Percentiles rank a stretch among this genome's conserved stretches.
These are phyloP conservation scores for Fusarium pininemorale DNA, from an alignment of 2,329 filamentous ascomycete genomes.

Conservation along the genomic window DNA sequence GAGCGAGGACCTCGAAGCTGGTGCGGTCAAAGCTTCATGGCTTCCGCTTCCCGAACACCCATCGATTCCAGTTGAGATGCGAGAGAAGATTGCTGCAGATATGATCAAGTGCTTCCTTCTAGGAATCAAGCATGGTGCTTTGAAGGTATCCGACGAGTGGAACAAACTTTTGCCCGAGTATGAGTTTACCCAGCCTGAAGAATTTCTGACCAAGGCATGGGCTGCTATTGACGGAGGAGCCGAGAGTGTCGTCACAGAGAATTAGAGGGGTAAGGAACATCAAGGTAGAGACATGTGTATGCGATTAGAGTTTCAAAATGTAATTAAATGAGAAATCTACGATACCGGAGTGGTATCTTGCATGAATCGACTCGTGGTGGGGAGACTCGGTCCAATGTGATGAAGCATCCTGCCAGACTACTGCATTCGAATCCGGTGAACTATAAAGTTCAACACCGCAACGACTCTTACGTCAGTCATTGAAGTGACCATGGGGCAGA, in stretches of 20 bases:
- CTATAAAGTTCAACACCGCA: background rate
- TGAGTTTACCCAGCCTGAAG: constrained; percentile 52
- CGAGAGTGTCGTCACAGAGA: background rate
- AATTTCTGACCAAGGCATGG: constrained; percentile 51
- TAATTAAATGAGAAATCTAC: background rate
- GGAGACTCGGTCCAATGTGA: no score
- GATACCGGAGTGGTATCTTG: background rate
- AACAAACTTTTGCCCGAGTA: constrained; percentile 56
- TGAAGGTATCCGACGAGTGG: constrained; percentile 53
- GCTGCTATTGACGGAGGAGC: constrained; percentile 17
- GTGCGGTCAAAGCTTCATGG: constrained; percentile 40
- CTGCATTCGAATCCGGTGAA: background rate
- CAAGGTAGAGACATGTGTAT: background rate
- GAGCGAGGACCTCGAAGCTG: constrained; percentile 31
- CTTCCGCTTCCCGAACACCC: constrained; percentile 26
- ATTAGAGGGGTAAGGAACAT: background rate
- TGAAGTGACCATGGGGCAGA: no score
- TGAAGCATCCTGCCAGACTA: no score
- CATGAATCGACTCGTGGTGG: background rate
- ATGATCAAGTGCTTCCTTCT: constrained; percentile 14
- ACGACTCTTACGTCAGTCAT: background rate
- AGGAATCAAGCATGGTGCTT: constrained; percentile 23
- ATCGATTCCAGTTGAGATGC: constrained; percentile 25
- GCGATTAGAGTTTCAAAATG: no score
- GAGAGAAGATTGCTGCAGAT: constrained; percentile 1